A percentile compares a stretch with the other conserved stretches of the same genome.
These are phyloP conservation scores for Euphrasia arctica DNA, from an alignment of 305 asterid genomes.

Conservation along the genomic window DNA sequence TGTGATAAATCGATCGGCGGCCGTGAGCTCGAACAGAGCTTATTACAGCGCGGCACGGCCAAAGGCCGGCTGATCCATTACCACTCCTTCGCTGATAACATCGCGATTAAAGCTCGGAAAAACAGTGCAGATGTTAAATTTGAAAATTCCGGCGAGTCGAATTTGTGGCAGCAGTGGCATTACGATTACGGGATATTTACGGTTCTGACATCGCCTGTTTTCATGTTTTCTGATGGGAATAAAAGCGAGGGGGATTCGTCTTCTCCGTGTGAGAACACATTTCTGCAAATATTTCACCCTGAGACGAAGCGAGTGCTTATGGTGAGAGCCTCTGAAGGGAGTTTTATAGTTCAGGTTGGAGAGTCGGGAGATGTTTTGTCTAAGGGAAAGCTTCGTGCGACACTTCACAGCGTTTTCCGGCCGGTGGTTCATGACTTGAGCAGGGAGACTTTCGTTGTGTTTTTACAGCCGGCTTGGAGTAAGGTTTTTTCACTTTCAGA, in stretches of 20 bases:
- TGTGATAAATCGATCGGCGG: constrained; percentile 65
- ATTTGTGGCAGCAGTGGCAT: constrained; percentile 95
- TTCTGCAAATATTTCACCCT: constrained; percentile 70
- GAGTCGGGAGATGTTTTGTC: constrained; percentile 82
- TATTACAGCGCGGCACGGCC: constrained; percentile 63
- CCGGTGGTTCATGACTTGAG: constrained; percentile 53
- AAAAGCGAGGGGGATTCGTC: constrained; percentile 38
- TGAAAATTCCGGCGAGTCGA: constrained; percentile 27
- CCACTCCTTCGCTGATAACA: constrained; percentile 60
- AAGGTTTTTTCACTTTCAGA: constrained; percentile 57
- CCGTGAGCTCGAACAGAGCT: constrained; percentile 67
- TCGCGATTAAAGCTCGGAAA: constrained; percentile 35
- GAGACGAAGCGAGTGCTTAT: constrained; percentile 37
- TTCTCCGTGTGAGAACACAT: constrained; percentile 51
- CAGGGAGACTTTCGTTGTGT: constrained; percentile 86
- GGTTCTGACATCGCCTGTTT: constrained; percentile 68
- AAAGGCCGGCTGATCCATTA: constrained; percentile 86
- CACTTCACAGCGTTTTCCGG: constrained; percentile 76
- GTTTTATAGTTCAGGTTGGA: constrained; percentile 89
- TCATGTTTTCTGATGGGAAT: constrained; percentile 37
- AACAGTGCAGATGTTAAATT: constrained; percentile 19
- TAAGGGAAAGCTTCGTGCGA: constrained; percentile 81
- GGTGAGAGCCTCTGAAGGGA: constrained; percentile 54
- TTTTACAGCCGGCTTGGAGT: constrained; percentile 87
- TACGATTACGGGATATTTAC: constrained; percentile 91